Conservation (phyloP, 1,284 basidiomycete genomes). For the Trichosporon faecale region DNA sequence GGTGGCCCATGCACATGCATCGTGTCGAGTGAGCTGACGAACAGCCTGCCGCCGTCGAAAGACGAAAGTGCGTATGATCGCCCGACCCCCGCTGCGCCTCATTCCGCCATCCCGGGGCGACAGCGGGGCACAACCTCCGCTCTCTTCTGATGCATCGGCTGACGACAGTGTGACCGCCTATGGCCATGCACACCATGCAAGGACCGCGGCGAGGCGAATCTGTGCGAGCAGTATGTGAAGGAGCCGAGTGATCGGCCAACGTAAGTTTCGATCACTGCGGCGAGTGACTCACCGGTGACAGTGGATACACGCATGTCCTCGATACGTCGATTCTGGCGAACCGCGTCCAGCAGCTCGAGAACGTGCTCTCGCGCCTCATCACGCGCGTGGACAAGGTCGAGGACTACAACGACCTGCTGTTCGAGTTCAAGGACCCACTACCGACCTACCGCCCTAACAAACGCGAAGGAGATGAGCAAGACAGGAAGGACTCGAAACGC, state of each 20-base stretch:
- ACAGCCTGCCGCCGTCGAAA: conserved; percentile 25
- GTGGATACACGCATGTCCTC: conserved; percentile 31
- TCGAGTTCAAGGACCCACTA: conserved; percentile 23
- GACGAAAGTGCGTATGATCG: conserved; percentile 19
- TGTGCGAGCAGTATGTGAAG: conserved; percentile 26
- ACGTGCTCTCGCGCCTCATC: conserved; percentile 22
- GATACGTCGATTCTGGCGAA: conserved; percentile 29
- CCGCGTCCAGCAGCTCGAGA: conserved; percentile 29
- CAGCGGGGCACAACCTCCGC: neutral
- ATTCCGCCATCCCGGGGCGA: neutral
- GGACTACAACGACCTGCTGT: conserved; percentile 21
- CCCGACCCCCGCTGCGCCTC: neutral
- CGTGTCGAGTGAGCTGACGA: neutral
- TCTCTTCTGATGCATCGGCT: neutral
- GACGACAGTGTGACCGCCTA: conserved; percentile 20
- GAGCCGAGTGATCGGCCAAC: conserved; percentile 26
- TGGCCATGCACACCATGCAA: conserved; percentile 28
- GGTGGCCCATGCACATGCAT: neutral
- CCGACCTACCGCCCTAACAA: conserved; percentile 20
- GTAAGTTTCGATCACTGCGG: conserved; percentile 13
- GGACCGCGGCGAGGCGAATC: conserved; percentile 27
- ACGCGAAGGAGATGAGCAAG: conserved; percentile 11
- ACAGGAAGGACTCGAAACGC: conserved; percentile 1
- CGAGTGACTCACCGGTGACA: conserved; percentile 17
- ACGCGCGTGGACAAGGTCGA: conserved; percentile 19